Evolutionary conservation across 2,329 filamentous ascomycete species (phyloP), one percentile per base, ranked within the genome.

Genomic region (Aspergillus sp.): DNA sequence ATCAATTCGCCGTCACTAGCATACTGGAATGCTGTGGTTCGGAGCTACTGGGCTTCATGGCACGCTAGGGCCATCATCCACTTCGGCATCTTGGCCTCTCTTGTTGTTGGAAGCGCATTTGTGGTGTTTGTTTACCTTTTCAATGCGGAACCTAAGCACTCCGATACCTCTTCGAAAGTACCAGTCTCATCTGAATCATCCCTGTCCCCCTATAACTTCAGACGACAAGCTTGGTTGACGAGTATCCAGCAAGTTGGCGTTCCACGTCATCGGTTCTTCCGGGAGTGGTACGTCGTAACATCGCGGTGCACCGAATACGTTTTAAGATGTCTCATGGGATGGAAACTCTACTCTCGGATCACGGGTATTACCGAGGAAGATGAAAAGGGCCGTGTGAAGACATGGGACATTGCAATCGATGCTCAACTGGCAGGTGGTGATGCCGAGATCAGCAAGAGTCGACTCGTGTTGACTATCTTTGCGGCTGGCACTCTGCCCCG

Each of bases 221-320:
- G 90, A 44, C 83, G 86, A 51, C 87, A 90, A 65, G 90, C 90
- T 27, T 96, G 91, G 90, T 82, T 94, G 49, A 96, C 90, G 3
- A 88, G 90, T 6, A 85, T 95, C 50, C 90, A 95, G 69, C 91
- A 86, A 3, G 88, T 95, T 20, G 94, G 90, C 81, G 87, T 96
- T 12, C 91, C 91, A 9, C 82, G 85, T 17, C 88, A 95, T 66
- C 88, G 85, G 56, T 90, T 95, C 65, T 78, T 91, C 56, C 81
- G 94, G 3, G 91, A 95, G 66, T 85, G 88, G 47, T 83, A 87
- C 13, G 90, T 90, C 3, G 77, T 96, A 20, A 76, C 83, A 5
- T 74, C 89, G 38, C 93, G 95, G 73, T 88, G 84, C 47, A 68
- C 86, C 48, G 95, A 95, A 67, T 84, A 95, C 45, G 87, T 87